A percentile compares a stretch with the other conserved stretches of the same genome.
phyloP scores from a whole-genome alignment of 805 yeast species.

The Saccharomycopsis malanga region DNA sequence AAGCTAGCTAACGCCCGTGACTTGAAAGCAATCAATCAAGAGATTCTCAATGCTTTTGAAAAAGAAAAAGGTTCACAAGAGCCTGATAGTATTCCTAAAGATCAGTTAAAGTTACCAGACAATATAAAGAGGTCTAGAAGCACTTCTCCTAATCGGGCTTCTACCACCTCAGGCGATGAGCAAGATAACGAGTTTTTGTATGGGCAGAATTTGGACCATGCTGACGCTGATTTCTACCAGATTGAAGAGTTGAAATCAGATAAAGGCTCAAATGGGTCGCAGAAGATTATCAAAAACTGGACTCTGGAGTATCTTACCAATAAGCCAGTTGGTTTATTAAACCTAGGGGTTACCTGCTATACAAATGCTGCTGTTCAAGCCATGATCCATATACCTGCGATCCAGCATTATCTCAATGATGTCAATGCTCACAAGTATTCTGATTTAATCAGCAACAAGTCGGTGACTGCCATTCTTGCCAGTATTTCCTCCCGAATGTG shows the following conservation, averaged over 20 bases:
- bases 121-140: not conserved
- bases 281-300: constrained; percentile 68
- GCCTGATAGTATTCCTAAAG: too few relatives aligned
- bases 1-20: constrained; percentile 56
- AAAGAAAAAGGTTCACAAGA: not conserved
- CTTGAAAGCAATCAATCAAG: constrained; percentile 37
- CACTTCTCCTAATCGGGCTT: constrained; percentile 1
- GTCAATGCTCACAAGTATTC: constrained; percentile 46
- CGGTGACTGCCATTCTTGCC: constrained; percentile 62
- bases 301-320: constrained; percentile 37
- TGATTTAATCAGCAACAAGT: constrained; percentile 39
- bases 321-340: constrained; percentile 65
- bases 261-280: constrained; percentile 53
- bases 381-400: constrained; percentile 82
- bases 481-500: constrained; percentile 66
- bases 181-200: constrained; percentile 18
- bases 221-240: constrained; percentile 40
- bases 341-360: constrained; percentile 94
- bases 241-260: constrained; percentile 53
- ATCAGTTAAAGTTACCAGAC: too few relatives aligned
- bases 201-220: constrained; percentile 22
- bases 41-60: not conserved
- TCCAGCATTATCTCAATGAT: constrained; percentile 74
- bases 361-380: constrained; percentile 94
- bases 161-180: not conserved